A percentile compares a stretch with the other conserved stretches of the same genome.
These are phyloP conservation scores for Hypoxylon lienhwacheense DNA, from an alignment of 495 filamentous ascomycete species.

Conservation along the genomic window DNA sequence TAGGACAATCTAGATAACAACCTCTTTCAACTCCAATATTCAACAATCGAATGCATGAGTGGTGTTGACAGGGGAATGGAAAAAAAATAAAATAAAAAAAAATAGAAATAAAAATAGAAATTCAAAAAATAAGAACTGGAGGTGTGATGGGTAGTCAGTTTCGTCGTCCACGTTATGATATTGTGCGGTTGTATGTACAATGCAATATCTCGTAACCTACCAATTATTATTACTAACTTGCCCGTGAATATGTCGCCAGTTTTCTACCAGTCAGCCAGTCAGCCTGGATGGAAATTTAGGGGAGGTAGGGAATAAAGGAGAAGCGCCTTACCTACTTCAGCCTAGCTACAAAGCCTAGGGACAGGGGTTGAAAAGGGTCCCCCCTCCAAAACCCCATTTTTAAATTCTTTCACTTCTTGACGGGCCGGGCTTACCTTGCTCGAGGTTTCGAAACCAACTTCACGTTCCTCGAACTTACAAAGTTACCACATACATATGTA, in stretches of 20 bases:
- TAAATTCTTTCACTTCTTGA: slow-evolving; percentile 20
- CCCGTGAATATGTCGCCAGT: slow-evolving; percentile 6
- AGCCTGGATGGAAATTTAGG: slow-evolving; percentile 28
- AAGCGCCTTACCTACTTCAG: slow-evolving; percentile 29
- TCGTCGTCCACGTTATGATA: slow-evolving; percentile 30
- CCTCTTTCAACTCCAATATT: slow-evolving; percentile 18
- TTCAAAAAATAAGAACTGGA: slow-evolving; percentile 26
- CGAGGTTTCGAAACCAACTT: slow-evolving; percentile 15
- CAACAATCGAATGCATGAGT: too few species aligned
- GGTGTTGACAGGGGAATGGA: slow-evolving; percentile 24
- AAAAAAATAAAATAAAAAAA: slow-evolving; percentile 30
- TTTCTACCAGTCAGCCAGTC: slow-evolving; percentile 15
- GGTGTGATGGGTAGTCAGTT: slow-evolving; percentile 25
- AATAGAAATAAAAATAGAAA: slow-evolving; percentile 31
- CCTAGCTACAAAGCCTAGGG: slow-evolving; percentile 15
- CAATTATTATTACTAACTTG: slow-evolving; percentile 16
- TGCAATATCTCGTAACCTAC: slow-evolving; percentile 13
- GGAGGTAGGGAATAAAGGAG: slow-evolving; percentile 38
- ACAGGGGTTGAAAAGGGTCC: slow-evolving; percentile 20
- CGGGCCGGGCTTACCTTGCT: slow-evolving; percentile 21
- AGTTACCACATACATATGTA: too few species aligned
- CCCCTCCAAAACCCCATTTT: slow-evolving; percentile 34
- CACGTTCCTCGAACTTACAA: too few species aligned
- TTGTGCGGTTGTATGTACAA: slow-evolving; percentile 25
- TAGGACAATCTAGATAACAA: slow-evolving; percentile 21